Percentiles rank a stretch among this genome's conserved stretches.
Evolutionary conservation across 768 basidiomycete species (phyloP).

Genomic region (Pulveroboletus sp.): DNA sequence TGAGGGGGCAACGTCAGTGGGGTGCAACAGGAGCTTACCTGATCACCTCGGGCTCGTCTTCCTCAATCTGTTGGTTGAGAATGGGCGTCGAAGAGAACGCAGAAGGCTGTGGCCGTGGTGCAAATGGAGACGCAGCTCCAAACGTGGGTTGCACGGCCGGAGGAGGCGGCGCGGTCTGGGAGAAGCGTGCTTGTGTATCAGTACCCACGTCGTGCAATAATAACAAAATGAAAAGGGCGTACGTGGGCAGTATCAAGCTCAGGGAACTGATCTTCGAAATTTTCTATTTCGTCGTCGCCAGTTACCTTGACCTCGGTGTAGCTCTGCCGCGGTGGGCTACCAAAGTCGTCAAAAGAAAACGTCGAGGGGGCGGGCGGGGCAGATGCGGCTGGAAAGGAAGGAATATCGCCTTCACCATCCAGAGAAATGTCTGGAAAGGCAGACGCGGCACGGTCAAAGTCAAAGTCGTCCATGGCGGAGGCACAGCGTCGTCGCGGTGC

Average conservation of each 20-base stretch:
- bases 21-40: constrained; percentile 43
- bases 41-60: constrained; percentile 87
- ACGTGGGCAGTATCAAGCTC: constrained; percentile 60
- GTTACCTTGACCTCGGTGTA: constrained; percentile 72
- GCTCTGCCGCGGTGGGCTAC: constrained; percentile 38
- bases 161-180: constrained; percentile 35
- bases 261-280: constrained; percentile 85
- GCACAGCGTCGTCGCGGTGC: too few relatives aligned
- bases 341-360: constrained; percentile 72
- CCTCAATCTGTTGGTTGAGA: constrained; percentile 60
- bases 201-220: neutral
- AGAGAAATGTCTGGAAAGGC: constrained; percentile 85
- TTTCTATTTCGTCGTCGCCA: constrained; percentile 80
- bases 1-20: too few relatives aligned
- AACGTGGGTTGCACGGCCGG: constrained; percentile 38
- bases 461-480: constrained; percentile 48
- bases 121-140: constrained; percentile 55
- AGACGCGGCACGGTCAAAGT: constrained; percentile 78
- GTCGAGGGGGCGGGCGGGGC: constrained; percentile 35
- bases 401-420: constrained; percentile 61
- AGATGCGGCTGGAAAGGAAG: constrained; percentile 36
- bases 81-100: constrained; percentile 72
- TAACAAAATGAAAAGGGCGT: constrained; percentile 11
- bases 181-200: neutral
- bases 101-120: constrained; percentile 75